Evolutionary conservation across 352 stramenopile genomes (phyloP).

Genomic region (Globisporangium nodosum): DNA sequence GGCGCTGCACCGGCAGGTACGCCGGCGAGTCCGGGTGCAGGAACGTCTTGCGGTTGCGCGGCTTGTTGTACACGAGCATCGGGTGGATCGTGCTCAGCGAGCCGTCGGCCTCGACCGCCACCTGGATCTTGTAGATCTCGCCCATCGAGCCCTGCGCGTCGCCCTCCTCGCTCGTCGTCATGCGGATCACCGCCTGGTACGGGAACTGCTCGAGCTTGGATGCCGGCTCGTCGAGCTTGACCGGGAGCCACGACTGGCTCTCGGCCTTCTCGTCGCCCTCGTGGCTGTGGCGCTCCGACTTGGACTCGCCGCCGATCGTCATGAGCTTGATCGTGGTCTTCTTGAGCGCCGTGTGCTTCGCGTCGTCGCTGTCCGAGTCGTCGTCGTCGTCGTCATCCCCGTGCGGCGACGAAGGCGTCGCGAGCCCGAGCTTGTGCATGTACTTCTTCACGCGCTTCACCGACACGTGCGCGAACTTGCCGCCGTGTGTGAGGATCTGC

Average conservation of each 20-base stretch:
- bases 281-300: conserved; percentile 35
- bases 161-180: conserved; percentile 68
- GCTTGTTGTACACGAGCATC: conserved; percentile 90
- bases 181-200: conserved; percentile 83
- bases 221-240: conserved; percentile 79
- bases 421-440: conserved; percentile 77
- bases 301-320: conserved; percentile 75
- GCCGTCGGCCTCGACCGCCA: conserved; percentile 59
- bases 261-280: conserved; percentile 16
- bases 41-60: conserved; percentile 81
- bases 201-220: conserved; percentile 73
- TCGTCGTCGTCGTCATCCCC: conserved; percentile 24
- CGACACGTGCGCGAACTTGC: conserved; percentile 69
- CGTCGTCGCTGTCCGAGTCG: conserved; percentile 12
- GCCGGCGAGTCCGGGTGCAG: conserved; percentile 76
- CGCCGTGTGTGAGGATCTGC: conserved; percentile 67
- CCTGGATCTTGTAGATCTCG: conserved; percentile 90
- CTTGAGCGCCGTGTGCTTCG: conserved; percentile 9
- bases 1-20: conserved; percentile 59
- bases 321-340: conserved; percentile 65
- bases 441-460: conserved; percentile 84
- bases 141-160: conserved; percentile 65
- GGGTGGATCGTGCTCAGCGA: conserved; percentile 62
- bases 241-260: conserved; percentile 57
- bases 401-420: conserved; percentile 11